Evolutionary conservation across 1,139 yeast species (phyloP).

Genomic region (Candida freyschussii): DNA sequence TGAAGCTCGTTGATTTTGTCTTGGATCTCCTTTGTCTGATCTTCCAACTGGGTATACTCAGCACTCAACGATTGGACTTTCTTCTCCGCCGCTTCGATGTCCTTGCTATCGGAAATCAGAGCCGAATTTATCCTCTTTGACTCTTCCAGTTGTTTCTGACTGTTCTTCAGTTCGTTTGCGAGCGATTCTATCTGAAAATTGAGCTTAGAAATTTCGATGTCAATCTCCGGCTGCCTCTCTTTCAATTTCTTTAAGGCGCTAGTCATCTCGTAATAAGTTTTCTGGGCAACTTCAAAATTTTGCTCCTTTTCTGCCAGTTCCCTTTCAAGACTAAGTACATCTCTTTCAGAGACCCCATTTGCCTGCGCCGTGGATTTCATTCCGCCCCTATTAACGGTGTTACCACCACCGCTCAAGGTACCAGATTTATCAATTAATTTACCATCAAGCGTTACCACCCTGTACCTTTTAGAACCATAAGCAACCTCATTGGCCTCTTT

Average conservation of each 20-base stretch:
- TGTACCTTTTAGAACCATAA: constrained; percentile 72
- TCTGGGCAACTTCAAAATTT: constrained; percentile 46
- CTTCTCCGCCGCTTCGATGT: constrained; percentile 36
- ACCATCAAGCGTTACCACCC: constrained; percentile 93
- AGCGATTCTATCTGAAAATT: constrained; percentile 64
- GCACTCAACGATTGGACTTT: constrained; percentile 33
- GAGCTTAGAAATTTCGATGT: constrained; percentile 53
- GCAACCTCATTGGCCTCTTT: constrained; percentile 86
- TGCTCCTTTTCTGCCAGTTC: constrained; percentile 54
- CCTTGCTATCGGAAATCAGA: constrained; percentile 28
- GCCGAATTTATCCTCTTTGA: constrained; percentile 20
- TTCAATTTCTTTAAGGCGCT: constrained; percentile 51
- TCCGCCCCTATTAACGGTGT: constrained; percentile 43
- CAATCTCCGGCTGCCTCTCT: constrained; percentile 69
- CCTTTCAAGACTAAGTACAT: constrained; percentile 49
- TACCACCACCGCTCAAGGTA: constrained; percentile 97
- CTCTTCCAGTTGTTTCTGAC: constrained; percentile 29
- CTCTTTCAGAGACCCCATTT: constrained; percentile 45
- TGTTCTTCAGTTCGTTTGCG: constrained; percentile 28
- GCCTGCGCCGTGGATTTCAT: constrained; percentile 31
- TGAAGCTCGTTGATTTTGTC: constrained; percentile 55
- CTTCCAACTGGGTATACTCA: constrained; percentile 43
- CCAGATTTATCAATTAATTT: constrained; percentile 93
- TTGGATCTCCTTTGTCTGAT: constrained; percentile 57
- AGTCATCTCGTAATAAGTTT: constrained; percentile 56